phyloP scores from a whole-genome alignment of 78 protist species.

The Tieghemostelium lacteum region DNA sequence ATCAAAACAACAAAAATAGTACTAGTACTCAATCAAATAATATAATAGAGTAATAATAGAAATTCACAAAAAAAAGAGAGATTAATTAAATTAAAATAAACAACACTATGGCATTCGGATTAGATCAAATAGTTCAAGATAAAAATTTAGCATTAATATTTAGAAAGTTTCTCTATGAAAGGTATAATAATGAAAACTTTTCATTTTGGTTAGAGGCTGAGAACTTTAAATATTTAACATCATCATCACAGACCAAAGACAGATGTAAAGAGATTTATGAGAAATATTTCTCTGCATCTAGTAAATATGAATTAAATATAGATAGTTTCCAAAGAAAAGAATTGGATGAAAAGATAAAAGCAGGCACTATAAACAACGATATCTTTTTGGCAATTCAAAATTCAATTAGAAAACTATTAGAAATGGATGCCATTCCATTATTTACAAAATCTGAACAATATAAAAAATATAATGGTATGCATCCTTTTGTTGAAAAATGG shows the following conservation, averaged over 20 bases:
- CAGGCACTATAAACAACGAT: constrained; percentile 3
- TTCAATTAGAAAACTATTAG: constrained; percentile 38
- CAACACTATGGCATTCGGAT: not conserved
- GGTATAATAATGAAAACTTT: constrained; percentile 68
- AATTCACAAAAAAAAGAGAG: too few relatives aligned
- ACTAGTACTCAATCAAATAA: too few relatives aligned
- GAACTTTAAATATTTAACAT: constrained; percentile 22
- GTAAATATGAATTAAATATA: constrained; percentile 67
- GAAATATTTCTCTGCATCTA: constrained; percentile 40
- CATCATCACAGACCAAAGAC: not conserved
- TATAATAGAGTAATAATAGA: too few relatives aligned
- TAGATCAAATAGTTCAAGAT: constrained; percentile 52
- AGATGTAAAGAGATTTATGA: constrained; percentile 58
- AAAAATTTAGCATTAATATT: constrained; percentile 53
- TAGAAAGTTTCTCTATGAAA: constrained; percentile 57
- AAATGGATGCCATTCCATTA: constrained; percentile 71
- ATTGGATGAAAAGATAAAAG: constrained; percentile 24
- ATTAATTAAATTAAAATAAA: too few relatives aligned
- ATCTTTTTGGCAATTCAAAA: constrained; percentile 37
- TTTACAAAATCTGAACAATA: constrained; percentile 59
- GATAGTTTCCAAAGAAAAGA: constrained; percentile 53
- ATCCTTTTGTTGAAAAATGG: not conserved
- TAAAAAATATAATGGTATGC: constrained; percentile 52
- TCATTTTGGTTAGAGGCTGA: constrained; percentile 78
- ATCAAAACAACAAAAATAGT: too few relatives aligned